Conservation (phyloP, 2,329 filamentous ascomycete species). For the Pestalotiopsis sp. region DNA sequence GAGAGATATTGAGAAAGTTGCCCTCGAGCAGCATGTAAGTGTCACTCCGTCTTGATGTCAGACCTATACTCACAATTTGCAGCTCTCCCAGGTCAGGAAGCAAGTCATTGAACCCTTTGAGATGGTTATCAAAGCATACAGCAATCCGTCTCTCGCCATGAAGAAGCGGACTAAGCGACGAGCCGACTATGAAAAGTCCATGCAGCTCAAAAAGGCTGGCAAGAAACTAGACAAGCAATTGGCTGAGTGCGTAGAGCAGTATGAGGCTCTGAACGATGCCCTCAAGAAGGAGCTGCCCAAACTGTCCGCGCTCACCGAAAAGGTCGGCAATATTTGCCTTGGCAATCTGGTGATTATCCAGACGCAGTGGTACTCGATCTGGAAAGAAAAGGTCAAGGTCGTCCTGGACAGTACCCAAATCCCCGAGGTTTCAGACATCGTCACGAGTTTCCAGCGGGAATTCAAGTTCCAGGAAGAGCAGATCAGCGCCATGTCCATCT, state of each 20-base stretch:
- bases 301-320: slow-evolving; percentile 79
- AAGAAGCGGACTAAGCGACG: slow-evolving; percentile 94
- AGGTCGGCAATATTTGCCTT: slow-evolving; percentile 80
- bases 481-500: slow-evolving; percentile 71
- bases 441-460: slow-evolving; percentile 77
- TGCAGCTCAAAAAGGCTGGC: slow-evolving; percentile 75
- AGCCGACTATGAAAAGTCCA: slow-evolving; percentile 82
- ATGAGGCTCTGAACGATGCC: slow-evolving; percentile 87
- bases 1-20: slow-evolving; percentile 81
- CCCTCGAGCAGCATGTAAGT: slow-evolving; percentile 82
- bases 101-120: slow-evolving; percentile 86
- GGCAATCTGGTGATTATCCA: slow-evolving; percentile 85
- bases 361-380: slow-evolving; percentile 78
- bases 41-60: slow-evolving; percentile 12
- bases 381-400: slow-evolving; percentile 79
- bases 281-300: slow-evolving; percentile 90
- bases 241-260: slow-evolving; percentile 82
- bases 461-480: slow-evolving; percentile 76
- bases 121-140: slow-evolving; percentile 76
- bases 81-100: slow-evolving; percentile 71
- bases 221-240: slow-evolving; percentile 89
- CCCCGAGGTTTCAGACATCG: slow-evolving; percentile 72
- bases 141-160: slow-evolving; percentile 85
- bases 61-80: slow-evolving; percentile 25
- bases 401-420: slow-evolving; percentile 71